These are phyloP conservation scores for Plasmodium coatneyi DNA, from an alignment of 169 alveolate genomes.

Conservation along the genomic window DNA sequence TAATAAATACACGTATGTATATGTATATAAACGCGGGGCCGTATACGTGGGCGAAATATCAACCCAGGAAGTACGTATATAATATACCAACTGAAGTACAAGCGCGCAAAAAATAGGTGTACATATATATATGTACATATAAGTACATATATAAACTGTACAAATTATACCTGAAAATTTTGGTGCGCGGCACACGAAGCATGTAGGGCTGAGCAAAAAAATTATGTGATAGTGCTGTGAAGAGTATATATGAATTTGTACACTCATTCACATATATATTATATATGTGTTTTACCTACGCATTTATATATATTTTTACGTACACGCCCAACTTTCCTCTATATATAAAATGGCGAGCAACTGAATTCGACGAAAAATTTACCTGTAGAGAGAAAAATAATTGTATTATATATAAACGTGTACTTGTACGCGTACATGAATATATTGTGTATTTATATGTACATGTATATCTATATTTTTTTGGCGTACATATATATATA, in stretches of 20 bases:
- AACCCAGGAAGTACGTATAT: not conserved
- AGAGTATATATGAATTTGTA: not conserved
- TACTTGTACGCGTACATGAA: not conserved
- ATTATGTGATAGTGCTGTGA: not conserved
- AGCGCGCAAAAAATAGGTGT: not conserved
- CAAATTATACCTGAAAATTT: not conserved
- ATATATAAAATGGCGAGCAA: not conserved
- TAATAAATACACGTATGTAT: constrained; percentile 22
- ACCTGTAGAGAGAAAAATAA: not conserved
- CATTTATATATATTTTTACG: not conserved
- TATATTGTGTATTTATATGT: not conserved
- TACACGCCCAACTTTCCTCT: not conserved
- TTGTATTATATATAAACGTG: not conserved
- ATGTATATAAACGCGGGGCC: not conserved
- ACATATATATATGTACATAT: not conserved
- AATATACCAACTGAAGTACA: not conserved
- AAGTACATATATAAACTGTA: not conserved
- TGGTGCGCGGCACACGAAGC: not conserved
- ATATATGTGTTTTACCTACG: not conserved
- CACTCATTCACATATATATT: not conserved
- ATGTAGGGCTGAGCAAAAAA: not conserved
- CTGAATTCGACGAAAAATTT: not conserved
- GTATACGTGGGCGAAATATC: not conserved
- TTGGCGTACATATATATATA: not conserved
- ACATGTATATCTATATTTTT: not conserved